phyloP scores from a whole-genome alignment of 805 yeast species.

The Ascoidea asiatica region DNA sequence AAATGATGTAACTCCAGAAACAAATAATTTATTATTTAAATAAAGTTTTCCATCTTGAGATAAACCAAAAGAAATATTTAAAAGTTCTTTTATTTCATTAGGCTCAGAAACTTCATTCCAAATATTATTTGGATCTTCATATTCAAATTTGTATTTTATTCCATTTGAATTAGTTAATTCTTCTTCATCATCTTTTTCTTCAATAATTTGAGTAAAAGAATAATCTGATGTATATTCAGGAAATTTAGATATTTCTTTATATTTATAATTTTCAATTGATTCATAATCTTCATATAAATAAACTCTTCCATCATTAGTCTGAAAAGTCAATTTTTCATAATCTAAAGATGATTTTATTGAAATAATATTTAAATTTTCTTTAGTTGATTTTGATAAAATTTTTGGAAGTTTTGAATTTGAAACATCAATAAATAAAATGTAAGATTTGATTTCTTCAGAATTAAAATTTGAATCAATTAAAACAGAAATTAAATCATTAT shows the following conservation, averaged over 20 bases:
- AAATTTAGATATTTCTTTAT: conserved; percentile 31
- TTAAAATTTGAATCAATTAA: conserved; percentile 36
- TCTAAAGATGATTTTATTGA: conserved; percentile 41
- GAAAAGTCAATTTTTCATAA: conserved; percentile 36
- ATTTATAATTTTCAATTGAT: conserved; percentile 15
- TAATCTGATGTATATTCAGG: conserved; percentile 59
- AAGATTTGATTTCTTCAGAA: conserved; percentile 28
- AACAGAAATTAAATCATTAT: conserved; percentile 39
- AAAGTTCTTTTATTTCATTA: conserved; percentile 13
- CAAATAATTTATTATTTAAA: conserved; percentile 43
- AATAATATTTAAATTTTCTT: conserved; percentile 36
- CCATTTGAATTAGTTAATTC: conserved; percentile 16
- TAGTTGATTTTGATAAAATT: conserved; percentile 24
- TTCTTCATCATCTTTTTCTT: conserved; percentile 6
- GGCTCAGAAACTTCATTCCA: not conserved
- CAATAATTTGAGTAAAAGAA: conserved; percentile 26
- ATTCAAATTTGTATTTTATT: not conserved
- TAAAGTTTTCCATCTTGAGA: conserved; percentile 64
- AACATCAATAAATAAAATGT: conserved; percentile 37
- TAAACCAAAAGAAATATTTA: conserved; percentile 50
- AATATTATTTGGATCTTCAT: conserved; percentile 7
- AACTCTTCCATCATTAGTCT: conserved; percentile 52
- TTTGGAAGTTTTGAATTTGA: conserved; percentile 26
- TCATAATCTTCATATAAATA: conserved; percentile 15
- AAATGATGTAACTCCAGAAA: conserved; percentile 73